phyloP scores from a whole-genome alignment of 345 rosid genomes.

The Eucalyptus pauciflora region DNA sequence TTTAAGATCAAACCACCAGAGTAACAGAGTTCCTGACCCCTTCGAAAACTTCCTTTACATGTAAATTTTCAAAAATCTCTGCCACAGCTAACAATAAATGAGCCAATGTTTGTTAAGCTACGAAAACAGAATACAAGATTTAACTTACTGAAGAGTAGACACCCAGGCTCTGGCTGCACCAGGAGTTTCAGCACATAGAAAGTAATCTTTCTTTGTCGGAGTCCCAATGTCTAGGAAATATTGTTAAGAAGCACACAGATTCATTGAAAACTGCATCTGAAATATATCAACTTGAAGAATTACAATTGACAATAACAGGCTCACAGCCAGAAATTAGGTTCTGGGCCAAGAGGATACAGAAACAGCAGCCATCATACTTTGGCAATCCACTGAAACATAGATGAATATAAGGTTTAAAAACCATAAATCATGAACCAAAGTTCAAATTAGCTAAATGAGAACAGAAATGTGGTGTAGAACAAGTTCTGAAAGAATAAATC shows the following conservation, averaged over 20 bases:
- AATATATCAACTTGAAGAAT: neutral
- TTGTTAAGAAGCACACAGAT: constrained; percentile 22
- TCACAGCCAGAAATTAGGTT: neutral
- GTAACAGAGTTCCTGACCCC: neutral
- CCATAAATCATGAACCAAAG: neutral
- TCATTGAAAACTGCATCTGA: neutral
- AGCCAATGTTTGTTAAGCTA: neutral
- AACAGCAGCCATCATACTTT: constrained; percentile 88
- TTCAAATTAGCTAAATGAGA: neutral
- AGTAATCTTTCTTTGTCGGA: constrained; percentile 93
- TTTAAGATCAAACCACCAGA: neutral
- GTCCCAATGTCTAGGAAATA: constrained; percentile 73
- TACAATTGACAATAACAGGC: neutral
- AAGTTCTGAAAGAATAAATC: constrained; percentile 1
- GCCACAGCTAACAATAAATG: neutral
- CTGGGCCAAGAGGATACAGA: constrained; percentile 63
- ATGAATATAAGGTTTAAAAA: neutral
- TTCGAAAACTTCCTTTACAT: neutral
- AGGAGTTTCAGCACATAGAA: constrained; percentile 94
- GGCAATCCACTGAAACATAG: constrained; percentile 74
- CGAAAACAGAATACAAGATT: neutral
- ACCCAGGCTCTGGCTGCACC: constrained; percentile 99
- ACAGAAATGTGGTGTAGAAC: neutral
- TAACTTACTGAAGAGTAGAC: constrained; percentile 79
- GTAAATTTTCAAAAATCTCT: neutral